Conservation (phyloP, 352 stramenopile genomes). For the Aphanomyces invadans region DNA sequence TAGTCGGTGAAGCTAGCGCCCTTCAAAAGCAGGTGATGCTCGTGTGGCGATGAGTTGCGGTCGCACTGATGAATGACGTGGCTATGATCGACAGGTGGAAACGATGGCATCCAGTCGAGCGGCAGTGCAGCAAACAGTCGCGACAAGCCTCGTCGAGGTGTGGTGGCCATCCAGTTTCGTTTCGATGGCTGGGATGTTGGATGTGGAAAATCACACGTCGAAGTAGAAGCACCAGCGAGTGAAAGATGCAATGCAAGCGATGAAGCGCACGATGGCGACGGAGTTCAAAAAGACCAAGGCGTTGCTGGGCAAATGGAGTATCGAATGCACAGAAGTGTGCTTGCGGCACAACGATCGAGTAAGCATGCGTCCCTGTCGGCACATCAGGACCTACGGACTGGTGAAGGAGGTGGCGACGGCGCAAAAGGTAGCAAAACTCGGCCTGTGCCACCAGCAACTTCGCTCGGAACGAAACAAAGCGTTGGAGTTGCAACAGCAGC, state of each 20-base stretch:
- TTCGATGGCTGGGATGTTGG: no score
- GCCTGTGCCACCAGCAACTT: constrained; percentile 11
- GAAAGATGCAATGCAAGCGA: neutral
- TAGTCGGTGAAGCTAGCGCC: neutral
- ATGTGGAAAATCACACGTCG: no score
- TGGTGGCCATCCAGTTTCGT: no score
- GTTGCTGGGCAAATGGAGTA: constrained; percentile 10
- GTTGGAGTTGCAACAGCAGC: constrained; percentile 3
- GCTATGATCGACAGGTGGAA: neutral
- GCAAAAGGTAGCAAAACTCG: constrained; percentile 5
- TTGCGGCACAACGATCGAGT: constrained; percentile 20
- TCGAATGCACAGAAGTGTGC: constrained; percentile 5
- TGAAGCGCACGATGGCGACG: neutral
- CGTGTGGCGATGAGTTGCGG: neutral
- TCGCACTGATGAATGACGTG: no score
- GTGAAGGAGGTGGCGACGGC: neutral
- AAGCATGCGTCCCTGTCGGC: neutral
- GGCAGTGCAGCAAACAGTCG: neutral
- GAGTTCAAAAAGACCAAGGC: constrained; percentile 14
- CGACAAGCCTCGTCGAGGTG: neutral
- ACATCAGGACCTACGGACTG: neutral
- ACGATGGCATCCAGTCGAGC: neutral
- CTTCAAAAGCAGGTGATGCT: neutral
- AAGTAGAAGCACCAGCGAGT: neutral
- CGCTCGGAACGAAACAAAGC: neutral